Evolutionary conservation across 306 rosid genomes (phyloP), one percentile per base, ranked within the genome.

Genomic region (Citrullus colocynthis): DNA sequence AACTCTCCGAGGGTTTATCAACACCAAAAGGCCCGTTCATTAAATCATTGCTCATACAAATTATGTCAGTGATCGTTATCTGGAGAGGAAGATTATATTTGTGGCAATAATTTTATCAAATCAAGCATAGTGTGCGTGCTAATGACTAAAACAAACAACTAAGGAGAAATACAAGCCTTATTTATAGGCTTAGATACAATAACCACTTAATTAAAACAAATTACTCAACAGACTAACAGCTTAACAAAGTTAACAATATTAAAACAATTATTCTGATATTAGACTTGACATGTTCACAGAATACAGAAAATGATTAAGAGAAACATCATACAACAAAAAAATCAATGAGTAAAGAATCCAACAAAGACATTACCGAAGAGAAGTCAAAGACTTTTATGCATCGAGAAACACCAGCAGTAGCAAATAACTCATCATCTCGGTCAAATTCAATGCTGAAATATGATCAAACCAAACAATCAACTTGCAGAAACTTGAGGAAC

Each of bases 401-500:
- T 81, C 96, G 88, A 5, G 99, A 95, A 84, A 95, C 99, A 83
- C 99, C 99, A 77, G 99, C 99, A 58, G 97, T 95, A 63, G 97
- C 97, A 84, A 95, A 95, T 74, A 92, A 85, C 81, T 95, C 97
- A 80, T 92, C 96, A 76, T 95, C 97, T 3, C 97, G 85, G 77
- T 92, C 93, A 84, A 95, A 95, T 90, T 95, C 99, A 78, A 95
- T 95, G 92, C 99, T 95, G 91, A 87, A 89, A 85, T 69, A 78
- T 69, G 59, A 80, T 54, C 78, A 24, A 42, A 74, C n/a, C 70
- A 82, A 87, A 66, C 81, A 45, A 75, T 54, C 66, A 76, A 84
- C 78, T 37, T 74, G 42, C 73, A 69, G 75, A 41, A 64, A 79
- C 55, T 44, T 9, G 78, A 76, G 72, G 30, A 21, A 18, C 75